A percentile compares a stretch with the other conserved stretches of the same genome.
phyloP scores from a whole-genome alignment of 805 yeast genomes.

The Ogataea sp. region DNA sequence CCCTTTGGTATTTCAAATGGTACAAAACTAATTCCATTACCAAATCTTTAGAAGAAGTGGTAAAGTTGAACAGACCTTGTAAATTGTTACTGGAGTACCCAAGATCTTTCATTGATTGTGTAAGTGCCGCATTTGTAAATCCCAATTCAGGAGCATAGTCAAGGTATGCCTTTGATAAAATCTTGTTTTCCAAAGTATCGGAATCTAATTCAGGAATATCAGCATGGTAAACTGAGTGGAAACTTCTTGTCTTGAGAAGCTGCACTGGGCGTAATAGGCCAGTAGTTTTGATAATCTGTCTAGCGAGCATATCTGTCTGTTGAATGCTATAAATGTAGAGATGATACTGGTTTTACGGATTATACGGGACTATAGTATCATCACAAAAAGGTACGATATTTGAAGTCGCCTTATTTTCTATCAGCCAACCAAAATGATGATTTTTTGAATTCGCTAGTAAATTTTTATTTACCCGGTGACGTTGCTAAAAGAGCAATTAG shows the following conservation, averaged over 20 bases:
- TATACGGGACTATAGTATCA: no score
- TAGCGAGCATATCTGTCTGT: no score
- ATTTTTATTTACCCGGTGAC: no score
- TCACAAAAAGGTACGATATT: no score
- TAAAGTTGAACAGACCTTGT: slow-evolving; percentile 31
- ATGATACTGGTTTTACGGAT: no score
- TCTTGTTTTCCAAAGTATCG: slow-evolving; percentile 29
- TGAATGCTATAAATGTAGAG: no score
- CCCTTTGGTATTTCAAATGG: slow-evolving; percentile 39
- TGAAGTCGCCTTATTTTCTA: neutral
- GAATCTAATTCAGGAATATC: slow-evolving; percentile 26
- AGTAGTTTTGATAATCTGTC: no score
- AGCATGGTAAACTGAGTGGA: slow-evolving; percentile 29
- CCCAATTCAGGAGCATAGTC: slow-evolving; percentile 37
- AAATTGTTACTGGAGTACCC: slow-evolving; percentile 32
- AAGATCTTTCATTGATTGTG: slow-evolving; percentile 35
- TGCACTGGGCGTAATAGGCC: no score
- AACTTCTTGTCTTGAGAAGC: no score
- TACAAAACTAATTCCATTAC: slow-evolving; percentile 35
- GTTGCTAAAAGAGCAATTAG: no score
- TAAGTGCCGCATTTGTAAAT: slow-evolving; percentile 31
- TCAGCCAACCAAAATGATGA: neutral
- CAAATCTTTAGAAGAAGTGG: slow-evolving; percentile 17
- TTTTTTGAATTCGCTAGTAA: neutral
- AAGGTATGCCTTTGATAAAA: slow-evolving; percentile 23